Evolutionary conservation across 148 eudicot genomes (phyloP), one percentile per base, ranked within the genome.

Genomic region (Camellia sinensis): DNA sequence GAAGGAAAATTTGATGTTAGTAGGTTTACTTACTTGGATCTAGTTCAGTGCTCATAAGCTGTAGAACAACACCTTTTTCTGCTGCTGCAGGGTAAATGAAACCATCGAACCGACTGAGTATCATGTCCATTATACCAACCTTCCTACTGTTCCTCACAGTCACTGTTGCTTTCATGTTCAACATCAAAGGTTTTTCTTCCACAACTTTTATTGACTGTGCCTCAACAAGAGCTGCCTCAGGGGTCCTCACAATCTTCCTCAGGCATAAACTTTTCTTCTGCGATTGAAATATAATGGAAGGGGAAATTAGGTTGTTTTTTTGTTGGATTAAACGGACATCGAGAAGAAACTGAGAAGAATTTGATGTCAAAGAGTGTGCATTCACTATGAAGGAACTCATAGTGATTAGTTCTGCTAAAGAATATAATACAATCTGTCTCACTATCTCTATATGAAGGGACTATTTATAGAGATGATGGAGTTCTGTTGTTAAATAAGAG

Each of bases 31-130:
- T 72, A 72, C 75, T 48, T n/a, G 57, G 59, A 50, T 72, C 74
- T 17, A 72, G 45, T 45, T 72, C 59, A 21, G 75, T 72, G 59
- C 75, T 72, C 11, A 46, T 19, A 48, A 72, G 75, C 54, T 72
- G 53, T 8, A 72, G 17, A 9, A 72, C 75, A 21, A 72, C 53
- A 48, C 46, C 18, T 52, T 50, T 72, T 19, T 50, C 41, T 11
- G 46, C 14, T 4, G 11, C 41, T 11, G 46, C 14, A 17, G 11
- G 3, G 37, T 46, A 6, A 19, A 60, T 6, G 40, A 72, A 21
- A 72, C 19, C 75, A 21, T 48, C 59, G 13, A 48, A 45, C 13
- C 46, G 37, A 50, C 40, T 17, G 12, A 72, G 0, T n/a, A 72
- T 21, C 46, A 40, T 72, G 60, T 19, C 60, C 74, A 13, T 44